Evolutionary conservation across 768 basidiomycete genomes (phyloP).

Genomic region (Lactifluus pinguis): DNA sequence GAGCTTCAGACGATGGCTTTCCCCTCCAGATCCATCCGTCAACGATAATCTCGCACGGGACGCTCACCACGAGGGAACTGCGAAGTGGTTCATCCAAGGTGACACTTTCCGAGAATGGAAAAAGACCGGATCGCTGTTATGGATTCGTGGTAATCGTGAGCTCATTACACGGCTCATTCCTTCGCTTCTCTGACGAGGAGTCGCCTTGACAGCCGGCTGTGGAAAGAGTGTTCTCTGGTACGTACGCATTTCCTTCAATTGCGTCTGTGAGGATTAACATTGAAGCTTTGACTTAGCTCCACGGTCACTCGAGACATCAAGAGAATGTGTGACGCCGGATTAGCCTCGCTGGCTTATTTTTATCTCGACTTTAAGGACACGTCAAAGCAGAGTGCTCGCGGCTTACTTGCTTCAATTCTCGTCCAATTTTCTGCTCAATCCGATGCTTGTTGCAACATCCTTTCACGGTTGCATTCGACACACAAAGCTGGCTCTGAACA

Average conservation of each 20-base stretch:
- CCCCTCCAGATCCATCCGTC: too few relatives aligned
- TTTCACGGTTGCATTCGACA: background rate
- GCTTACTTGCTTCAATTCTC: background rate
- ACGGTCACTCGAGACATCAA: background rate
- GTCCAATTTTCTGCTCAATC: background rate
- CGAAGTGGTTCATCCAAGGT: too few relatives aligned
- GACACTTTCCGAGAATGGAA: too few relatives aligned
- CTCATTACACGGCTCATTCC: too few relatives aligned
- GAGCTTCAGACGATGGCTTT: too few relatives aligned
- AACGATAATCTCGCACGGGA: too few relatives aligned
- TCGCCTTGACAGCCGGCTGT: background rate
- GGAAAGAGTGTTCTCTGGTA: background rate
- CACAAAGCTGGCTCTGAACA: background rate
- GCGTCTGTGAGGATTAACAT: too few relatives aligned
- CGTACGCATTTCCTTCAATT: too few relatives aligned
- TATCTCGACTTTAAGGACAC: background rate
- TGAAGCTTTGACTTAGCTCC: background rate
- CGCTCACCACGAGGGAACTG: too few relatives aligned
- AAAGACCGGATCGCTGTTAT: too few relatives aligned
- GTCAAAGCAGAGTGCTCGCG: background rate
- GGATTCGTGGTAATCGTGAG: too few relatives aligned
- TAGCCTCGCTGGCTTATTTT: background rate
- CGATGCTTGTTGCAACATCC: background rate
- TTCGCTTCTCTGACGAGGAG: too few relatives aligned
- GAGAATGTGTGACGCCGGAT: background rate